A percentile compares a stretch with the other conserved stretches of the same genome.
phyloP scores from a whole-genome alignment of 1,139 yeast genomes.

The Schizosaccharomyces versatilis region DNA sequence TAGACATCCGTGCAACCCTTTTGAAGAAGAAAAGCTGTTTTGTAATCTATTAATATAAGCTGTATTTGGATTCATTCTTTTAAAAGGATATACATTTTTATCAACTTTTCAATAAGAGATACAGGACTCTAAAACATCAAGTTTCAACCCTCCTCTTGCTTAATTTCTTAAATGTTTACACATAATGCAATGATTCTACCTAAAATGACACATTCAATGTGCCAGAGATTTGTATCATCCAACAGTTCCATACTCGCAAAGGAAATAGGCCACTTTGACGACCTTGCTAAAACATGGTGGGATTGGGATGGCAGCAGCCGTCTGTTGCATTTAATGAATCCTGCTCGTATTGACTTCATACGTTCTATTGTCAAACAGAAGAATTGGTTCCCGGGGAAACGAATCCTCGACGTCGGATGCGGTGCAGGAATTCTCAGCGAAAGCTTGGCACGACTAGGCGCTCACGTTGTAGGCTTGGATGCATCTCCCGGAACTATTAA shows the following conservation, averaged over 20 bases:
- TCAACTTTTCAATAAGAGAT: no score
- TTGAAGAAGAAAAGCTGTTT: no score
- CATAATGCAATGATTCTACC: no score
- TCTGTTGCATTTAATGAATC: conserved; percentile 81
- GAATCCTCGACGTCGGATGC: conserved; percentile 76
- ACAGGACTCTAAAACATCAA: no score
- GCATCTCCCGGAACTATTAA: conserved; percentile 58
- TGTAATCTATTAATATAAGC: no score
- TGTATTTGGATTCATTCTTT: no score
- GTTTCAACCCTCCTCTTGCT: no score
- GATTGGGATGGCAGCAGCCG: conserved; percentile 83
- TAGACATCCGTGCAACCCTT: no score
- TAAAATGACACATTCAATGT: no score
- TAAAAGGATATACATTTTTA: no score
- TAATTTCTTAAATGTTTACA: no score
- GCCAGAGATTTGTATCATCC: no score
- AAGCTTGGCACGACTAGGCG: conserved; percentile 57
- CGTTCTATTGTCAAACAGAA: background rate
- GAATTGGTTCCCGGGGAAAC: conserved; percentile 21
- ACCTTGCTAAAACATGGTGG: conserved; percentile 88
- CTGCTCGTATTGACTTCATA: conserved; percentile 70
- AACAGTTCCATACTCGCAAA: conserved; percentile 10
- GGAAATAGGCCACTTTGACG: conserved; percentile 63
- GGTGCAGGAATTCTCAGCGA: conserved; percentile 92
- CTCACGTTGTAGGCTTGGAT: conserved; percentile 59